phyloP scores from a whole-genome alignment of 768 basidiomycete genomes.

The Lactarius sanguifluus region DNA sequence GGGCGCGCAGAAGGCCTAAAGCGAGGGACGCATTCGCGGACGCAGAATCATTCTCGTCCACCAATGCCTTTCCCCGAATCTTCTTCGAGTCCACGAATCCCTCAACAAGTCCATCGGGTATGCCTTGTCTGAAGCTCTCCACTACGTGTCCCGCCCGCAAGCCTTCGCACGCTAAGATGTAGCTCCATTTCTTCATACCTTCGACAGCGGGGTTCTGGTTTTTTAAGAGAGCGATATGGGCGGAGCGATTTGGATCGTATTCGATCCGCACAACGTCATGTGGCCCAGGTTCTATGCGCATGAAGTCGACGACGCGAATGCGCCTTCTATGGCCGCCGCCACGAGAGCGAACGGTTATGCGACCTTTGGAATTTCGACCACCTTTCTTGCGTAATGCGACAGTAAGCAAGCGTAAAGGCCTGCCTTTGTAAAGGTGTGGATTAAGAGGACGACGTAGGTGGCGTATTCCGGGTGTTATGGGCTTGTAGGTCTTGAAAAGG shows the following conservation, averaged over 20 bases:
- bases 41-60: constrained; percentile 31
- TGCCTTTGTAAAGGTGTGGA: constrained; percentile 78
- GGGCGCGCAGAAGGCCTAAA: constrained; percentile 77
- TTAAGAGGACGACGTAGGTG: constrained; percentile 83
- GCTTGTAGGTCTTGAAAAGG: constrained; percentile 88
- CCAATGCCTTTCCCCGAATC: constrained; percentile 31
- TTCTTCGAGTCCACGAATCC: constrained; percentile 37
- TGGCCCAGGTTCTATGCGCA: constrained; percentile 70
- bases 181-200: constrained; percentile 70
- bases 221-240: constrained; percentile 88
- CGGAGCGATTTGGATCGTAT: constrained; percentile 92
- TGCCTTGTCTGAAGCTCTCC: constrained; percentile 80
- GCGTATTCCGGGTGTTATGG: constrained; percentile 81
- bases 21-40: constrained; percentile 64
- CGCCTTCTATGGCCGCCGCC: constrained; percentile 92
- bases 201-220: constrained; percentile 55
- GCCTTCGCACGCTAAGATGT: constrained; percentile 91
- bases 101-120: constrained; percentile 72
- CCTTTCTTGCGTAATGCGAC: constrained; percentile 79
- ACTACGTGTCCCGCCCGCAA: constrained; percentile 86
- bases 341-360: constrained; percentile 82
- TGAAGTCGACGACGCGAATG: constrained; percentile 84
- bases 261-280: constrained; percentile 94
- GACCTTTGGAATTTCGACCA: constrained; percentile 80
- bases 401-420: constrained; percentile 83